Base-by-base conservation (phyloP, 2,329 filamentous ascomycete genomes). In the Cercospora zeina region DNA sequence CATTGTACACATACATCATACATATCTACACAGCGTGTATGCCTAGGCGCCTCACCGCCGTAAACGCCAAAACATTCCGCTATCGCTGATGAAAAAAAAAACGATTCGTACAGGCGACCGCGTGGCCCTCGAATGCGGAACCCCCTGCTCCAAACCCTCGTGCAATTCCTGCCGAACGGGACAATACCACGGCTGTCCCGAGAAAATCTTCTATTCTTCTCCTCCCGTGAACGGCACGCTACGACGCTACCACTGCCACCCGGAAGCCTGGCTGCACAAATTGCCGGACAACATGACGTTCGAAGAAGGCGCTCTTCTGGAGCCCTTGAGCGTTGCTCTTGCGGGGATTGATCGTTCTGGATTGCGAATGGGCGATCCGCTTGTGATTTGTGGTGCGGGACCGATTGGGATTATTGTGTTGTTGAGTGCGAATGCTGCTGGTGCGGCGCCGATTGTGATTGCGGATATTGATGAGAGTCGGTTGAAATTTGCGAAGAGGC, bases 321-420 rank as follows among this genome's bases (percentile, higher is more conserved):
- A 83, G 70, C 81, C 81, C 6, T 69, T 82, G 9, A 75, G 76
- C 14, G 78, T 82, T 2, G 80, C 80, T 2, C 74, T 83, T 1
- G 79, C 81, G 30, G 74, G 76, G 0, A 74, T 79, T 7, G 72
- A 79, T 19, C 72, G 76, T 5, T 74, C 76, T 1, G 74, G 71
- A 1, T 63, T 82, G 2, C 69, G 70, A 21, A 69, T 79, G 0
- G 80, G 79, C 0, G 71, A 79, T 54, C 68, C 72, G 9, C 65
- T 79, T 4, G 65, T 77, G 63, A 74, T 76, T 54, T 70, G 73
- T 59, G 73, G 76, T 14, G 73, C 76, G 30, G 71, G 75, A 8
- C 74, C 76, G 3, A 76, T 79, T 53, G 74, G 75, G 0, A 62
- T 76, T 27, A 75, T 78, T 3, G 73, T 73, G 16, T 72, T 80